Evolutionary conservation across 2,329 filamentous ascomycete species (phyloP), one percentile per base, ranked within the genome.

Genomic region (Alternaria conjuncta): DNA sequence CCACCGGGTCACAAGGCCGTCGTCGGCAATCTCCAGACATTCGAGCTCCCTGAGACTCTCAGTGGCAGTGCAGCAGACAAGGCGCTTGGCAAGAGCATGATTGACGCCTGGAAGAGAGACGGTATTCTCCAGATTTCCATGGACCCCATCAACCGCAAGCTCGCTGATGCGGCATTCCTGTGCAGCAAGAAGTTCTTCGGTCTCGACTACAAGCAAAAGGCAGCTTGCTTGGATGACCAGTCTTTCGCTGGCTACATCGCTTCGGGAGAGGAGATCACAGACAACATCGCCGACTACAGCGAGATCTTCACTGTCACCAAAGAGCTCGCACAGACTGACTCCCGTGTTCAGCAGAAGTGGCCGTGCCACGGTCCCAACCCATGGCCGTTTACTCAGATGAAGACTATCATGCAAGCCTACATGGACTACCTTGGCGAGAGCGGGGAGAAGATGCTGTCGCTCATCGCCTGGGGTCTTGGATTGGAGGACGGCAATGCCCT

Each of bases 251-350:
- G 84, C 3, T 86, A 86, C 66, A 81, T 85, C 51, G 84, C 83
- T 23, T 84, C 82, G 0, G 84, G 84, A 0, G 84, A 86, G 54
- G 71, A 74, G 30, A 47, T 71, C 30, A 69, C 69, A 4, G 70
- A 83, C 57, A 83, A 83, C 36, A 79, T 86, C 25, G 83, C 83
- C 15, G 84, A 86, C 68, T 86, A 85, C 66, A 84, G 82, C 1
- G 84, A 86, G 70, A 85, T 86, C 30, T 86, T 85, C 63, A 86
- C 84, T 2, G 82, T 86, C 18, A 85, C 82, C 12, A 86, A 85
- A 61, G 84, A 86, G 53, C 72, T 86, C 7, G 69, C 72, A 5
- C 63, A 72, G 2, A 63, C 74, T 5, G 83, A 86, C 51, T 65
- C 71, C 1, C 76, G 83, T 2, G 83, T 85, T 4, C 69, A 69